Base-by-base conservation (phyloP, 495 filamentous ascomycete species). In the Talaromyces liani region DNA sequence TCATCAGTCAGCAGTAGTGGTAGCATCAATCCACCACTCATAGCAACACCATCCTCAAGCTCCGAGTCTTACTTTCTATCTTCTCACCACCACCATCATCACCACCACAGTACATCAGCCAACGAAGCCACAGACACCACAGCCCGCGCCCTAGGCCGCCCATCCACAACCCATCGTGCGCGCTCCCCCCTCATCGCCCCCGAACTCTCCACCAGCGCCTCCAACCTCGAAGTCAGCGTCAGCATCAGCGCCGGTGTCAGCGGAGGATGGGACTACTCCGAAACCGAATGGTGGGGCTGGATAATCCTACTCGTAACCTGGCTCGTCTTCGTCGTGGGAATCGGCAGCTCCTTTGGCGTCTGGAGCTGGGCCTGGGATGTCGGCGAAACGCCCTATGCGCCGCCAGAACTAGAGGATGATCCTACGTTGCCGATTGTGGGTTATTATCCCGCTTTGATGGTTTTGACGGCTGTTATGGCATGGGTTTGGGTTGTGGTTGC, bases 331-430 rank as follows among this genome's bases (percentile, higher is more conserved):
- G 91, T 97, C 31, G 85, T 92, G 1, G 94, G 94, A 27, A 97
- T 98, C 87, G 94, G 94, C 31, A 92, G 88, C 45, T 97, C 92
- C 71, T 82, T 97, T 16, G 94, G 88, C n/a, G 87, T 97, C n/a
- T 98, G 94, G 94, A 94, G 87, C 72, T 98, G 94, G 94, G 93
- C 94, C 0, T 98, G 94, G 94, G 94, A 97, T 78, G 93, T 97
- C 6, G 93, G 92, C n/a, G 91, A 92, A 71, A 97, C 91, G 18
- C 92, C 92, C 0, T 93, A 95, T 71, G 93, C 92, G 61, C 93
- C 94, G 39, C 90, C 92, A 6, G 93, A 96, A 73, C 79, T 96
- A 49, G 91, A 96, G 71, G 91, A 96, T 76, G 92, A 97, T 77
- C 87, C 89, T 2, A 97, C 92, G 1, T 75, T 97, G 64, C 94